Evolutionary conservation across 2,329 filamentous ascomycete species (phyloP), one percentile per base, ranked within the genome.

Genomic region (Stenocarpella maydis): DNA sequence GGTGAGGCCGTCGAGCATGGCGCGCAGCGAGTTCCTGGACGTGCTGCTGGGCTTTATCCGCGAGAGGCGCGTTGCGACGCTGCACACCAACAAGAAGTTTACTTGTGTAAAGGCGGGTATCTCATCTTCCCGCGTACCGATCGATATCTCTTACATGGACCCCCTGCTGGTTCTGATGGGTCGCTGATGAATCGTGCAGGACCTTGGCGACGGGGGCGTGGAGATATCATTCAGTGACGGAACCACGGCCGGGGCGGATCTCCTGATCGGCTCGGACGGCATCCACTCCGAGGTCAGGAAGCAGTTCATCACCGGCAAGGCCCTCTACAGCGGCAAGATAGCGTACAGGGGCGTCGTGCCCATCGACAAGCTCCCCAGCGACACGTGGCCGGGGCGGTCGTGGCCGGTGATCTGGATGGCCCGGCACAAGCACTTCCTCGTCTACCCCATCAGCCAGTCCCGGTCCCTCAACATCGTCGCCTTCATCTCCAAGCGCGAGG

Each of bases 291-390:
- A 65, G n/a, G 69, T 71, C 7, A 60, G 69, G 47, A 65, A 65
- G 50, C 60, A 65, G 12, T 71, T 69, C 66, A 64, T 69, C 43
- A 47, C 66, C 5, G 66, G 68, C 39, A 66, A 71, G n/a, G 75
- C 76, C 37, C 74, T 69, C 2, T 78, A 77, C 55, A 73, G 70
- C 53, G 74, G 74, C 58, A 75, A 76, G 71, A 78, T 77, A 69
- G 74, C 75, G 58, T 78, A 77, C 67, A 71, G 76, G 52, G 76
- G 74, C 8, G 75, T 78, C 52, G 74, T 78, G 39, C 76, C 77
- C 6, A 78, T 77, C 69, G 55, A 47, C 34, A 41, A 54, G n/a
- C 53, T 69, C 1, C 68, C 68, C 5, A 65, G 54, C 21, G 68
- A 67, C 2, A 67, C 68, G 10, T 69, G 68, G 68, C 68, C 68